Evolutionary conservation across 257 asterid genomes (phyloP), one percentile per base, ranked within the genome.

Genomic region (Parsonsia alboflavescens): DNA sequence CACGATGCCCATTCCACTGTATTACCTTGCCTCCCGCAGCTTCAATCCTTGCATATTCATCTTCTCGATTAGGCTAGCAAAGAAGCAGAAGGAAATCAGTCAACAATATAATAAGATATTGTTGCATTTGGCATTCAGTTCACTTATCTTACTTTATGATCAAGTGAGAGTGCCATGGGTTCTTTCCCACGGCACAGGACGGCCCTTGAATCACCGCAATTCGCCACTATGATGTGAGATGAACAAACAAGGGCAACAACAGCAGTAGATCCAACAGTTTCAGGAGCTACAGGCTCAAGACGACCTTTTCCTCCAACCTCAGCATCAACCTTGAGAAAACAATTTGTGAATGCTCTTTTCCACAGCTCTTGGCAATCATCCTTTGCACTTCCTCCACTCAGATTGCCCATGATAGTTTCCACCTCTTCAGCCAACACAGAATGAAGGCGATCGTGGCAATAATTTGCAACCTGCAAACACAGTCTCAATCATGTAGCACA

Each of bases 1-100:
- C 99, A 52, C 97, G 97, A 83, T 92, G 97, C 7, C 99, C 98
- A 70, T 92, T 94, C 99, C 99, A 94, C 80, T 90, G 96, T 79
- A 93, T 93, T n/a, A 93, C 98, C 88, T 90, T 93, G 62, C 98
- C 98, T 76, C 97, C 97, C 30, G 97, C 89, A 44, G 97, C 96
- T 82, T 92, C 97, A 74, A 94, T 94, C 85, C 99, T 88, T 74
- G 85, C 88, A 71, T 89, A 94, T 82, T 94, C 99, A 72, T 94
- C 99, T 73, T 94, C 97, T 77, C 97, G 85, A 73, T 94, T 90
- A 3, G 99, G 99, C 99, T 94, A 17, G 15, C 33, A 44, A 74
- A 68, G 39, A 62, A 70, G 66, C 36, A 54, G 68, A 75, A 77
- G 17, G 21, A 73, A 62, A 79, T 72, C 30, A 84, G 78, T 63